Evolutionary conservation across 345 rosid species (phyloP), one percentile per base, ranked within the genome.

Genomic region (Gynandropsis gynandra): DNA sequence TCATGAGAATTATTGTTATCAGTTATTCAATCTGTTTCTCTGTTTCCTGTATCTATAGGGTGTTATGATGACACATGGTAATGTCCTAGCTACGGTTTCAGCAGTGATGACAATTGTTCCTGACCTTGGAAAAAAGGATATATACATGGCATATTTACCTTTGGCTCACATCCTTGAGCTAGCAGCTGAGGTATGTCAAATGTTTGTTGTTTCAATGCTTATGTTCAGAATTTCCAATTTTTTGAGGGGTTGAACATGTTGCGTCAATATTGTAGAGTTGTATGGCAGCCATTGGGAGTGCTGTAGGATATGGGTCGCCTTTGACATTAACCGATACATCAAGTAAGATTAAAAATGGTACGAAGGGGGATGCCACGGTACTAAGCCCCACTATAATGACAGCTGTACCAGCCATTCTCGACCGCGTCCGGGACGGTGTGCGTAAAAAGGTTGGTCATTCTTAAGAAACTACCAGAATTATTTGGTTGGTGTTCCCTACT

Each of bases 331-430:
- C 99, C 3, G 97, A 93, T 60, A 83, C 97, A 39, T 81, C 94
- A 29, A 93, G 56, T 83, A 93, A 93, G 78, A 78, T 93, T 39
- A 93, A 85, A 67, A 79, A 34, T 48, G 97, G 97, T 61, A 85
- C 99, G 18, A 74, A 80, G 50, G 99, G 97, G 56, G 99, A 93
- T 72, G 97, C 87, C 50, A 62, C 85, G 9, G 82, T 68, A 20
- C 71, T 88, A 56, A 73, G 70, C 62, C 97, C 99, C 47, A 88
- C 99, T 12, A 56, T 93, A 49, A 81, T 93, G 97, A 76, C 99
- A 43, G 85, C 99, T 70, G 99, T 93, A 59, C 99, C 97, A 47
- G 99, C 99, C 68, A 85, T 93, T 70, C 95, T 93, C 47, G 99
- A 93, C 62, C 95, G 97, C 59, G 95, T 93, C 56, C 81, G 87